Evolutionary conservation across 2,329 filamentous ascomycete genomes (phyloP).

Genomic region (Amauroascus niger): DNA sequence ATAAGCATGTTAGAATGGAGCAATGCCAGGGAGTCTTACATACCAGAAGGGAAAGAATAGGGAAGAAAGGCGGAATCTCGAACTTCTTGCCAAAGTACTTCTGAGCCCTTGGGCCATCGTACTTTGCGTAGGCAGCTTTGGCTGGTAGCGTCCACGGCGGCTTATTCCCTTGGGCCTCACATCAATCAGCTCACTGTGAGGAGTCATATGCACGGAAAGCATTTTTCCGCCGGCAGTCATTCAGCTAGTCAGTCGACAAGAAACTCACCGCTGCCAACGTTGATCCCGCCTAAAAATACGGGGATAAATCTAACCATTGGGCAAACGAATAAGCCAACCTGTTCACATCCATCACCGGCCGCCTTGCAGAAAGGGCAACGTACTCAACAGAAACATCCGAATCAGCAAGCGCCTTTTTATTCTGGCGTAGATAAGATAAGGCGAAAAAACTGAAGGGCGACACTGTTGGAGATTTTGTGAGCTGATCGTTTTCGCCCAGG

Average conservation of each 20-base stretch:
- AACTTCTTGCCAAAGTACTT: conserved; percentile 43
- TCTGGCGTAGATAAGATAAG: conserved; percentile 49
- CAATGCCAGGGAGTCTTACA: conserved; percentile 20
- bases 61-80: conserved; percentile 42
- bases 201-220: neutral
- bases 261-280: conserved; percentile 46
- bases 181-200: neutral
- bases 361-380: conserved; percentile 22
- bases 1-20: conserved; percentile 22
- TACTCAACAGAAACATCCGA: conserved; percentile 59
- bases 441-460: conserved; percentile 50
- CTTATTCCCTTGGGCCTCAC: conserved; percentile 50
- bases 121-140: conserved; percentile 52
- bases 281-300: conserved; percentile 61
- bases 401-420: conserved; percentile 45
- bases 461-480: conserved; percentile 40
- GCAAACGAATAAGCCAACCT: neutral
- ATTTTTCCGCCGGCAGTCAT: neutral
- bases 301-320: conserved; percentile 53
- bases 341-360: neutral
- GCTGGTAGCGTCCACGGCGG: conserved; percentile 63
- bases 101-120: conserved; percentile 43
- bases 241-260: neutral
- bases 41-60: conserved; percentile 46
- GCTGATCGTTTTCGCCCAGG: neutral